Evolutionary conservation across 495 filamentous ascomycete species (phyloP), one percentile per base, ranked within the genome.

Genomic region (Lichina pygmaea): DNA sequence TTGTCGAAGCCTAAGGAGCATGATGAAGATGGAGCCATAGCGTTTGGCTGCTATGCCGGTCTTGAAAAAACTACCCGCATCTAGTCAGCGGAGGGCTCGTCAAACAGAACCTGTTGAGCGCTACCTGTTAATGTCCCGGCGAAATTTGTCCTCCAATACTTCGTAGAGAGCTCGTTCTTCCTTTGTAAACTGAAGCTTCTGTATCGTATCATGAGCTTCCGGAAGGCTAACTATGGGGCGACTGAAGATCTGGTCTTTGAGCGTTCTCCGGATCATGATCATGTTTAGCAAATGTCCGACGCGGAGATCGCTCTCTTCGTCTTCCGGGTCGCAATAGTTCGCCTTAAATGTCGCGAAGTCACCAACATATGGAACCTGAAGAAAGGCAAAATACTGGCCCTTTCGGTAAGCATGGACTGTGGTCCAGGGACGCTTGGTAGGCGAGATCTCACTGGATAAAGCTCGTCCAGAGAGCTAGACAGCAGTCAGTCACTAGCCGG

Each of bases 161-260:
- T 48, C 46, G 17, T 48, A 48, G 0, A 48, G 36, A 44, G 15
- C 17, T 44, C 46, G 41, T 42, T 48, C 46, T 13, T 47, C 32
- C 15, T 46, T 34, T n/a, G 39, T 48, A 32, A 48, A 48, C 13
- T 43, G 33, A 15, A 48, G 24, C 24, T 11, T 48, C 33, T 44
- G 42, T 34, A 42, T 48, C 11, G 32, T 37, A 41, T 36, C 16
- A n/a, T 66, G 52, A 11, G 50, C 53, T 1, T 54, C 47, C 0
- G 76, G 77, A 0, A 80, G 58, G 5, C 60, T 60, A 4, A 81
- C 48, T 5, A 81, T 62, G 0, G 71, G 69, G 0, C 58, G 53
- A 13, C 63, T 60, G 45, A 80, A 66, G 16, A 79, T 55, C 0
- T 55, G 56, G 37, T 70, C 68, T 0, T 52, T 46, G 52, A 70